Evolutionary conservation across 495 filamentous ascomycete species (phyloP).

Genomic region (Aspergillus steynii): DNA sequence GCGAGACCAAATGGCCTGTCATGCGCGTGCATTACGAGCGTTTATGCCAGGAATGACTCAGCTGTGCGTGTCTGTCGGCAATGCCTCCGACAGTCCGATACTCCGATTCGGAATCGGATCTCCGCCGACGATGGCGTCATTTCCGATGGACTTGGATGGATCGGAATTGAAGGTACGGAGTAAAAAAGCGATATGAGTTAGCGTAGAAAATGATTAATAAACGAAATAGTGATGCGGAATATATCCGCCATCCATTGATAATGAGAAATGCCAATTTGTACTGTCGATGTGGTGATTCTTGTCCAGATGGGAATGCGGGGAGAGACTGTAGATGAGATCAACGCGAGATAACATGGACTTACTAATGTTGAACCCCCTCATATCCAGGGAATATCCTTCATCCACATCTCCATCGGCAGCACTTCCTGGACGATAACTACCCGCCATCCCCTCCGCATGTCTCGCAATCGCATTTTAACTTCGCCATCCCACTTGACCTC

Average conservation of each 20-base stretch:
- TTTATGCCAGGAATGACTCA: too few relatives aligned
- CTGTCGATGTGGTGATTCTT: too few relatives aligned
- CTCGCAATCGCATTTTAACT: neutral
- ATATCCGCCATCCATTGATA: too few relatives aligned
- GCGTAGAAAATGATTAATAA: neutral
- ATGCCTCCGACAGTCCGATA: too few relatives aligned
- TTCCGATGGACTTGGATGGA: neutral
- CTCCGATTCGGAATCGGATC: neutral
- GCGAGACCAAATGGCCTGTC: too few relatives aligned
- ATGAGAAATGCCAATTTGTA: too few relatives aligned
- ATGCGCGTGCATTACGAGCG: too few relatives aligned
- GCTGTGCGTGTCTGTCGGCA: too few relatives aligned
- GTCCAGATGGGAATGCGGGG: too few relatives aligned
- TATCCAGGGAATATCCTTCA: neutral
- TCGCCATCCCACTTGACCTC: neutral
- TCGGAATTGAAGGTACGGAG: neutral
- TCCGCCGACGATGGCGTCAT: conserved; percentile 11
- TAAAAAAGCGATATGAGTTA: too few relatives aligned
- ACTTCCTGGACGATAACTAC: neutral
- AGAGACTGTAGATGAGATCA: neutral
- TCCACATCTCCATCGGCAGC: neutral
- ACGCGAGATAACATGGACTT: neutral
- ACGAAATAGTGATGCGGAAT: neutral
- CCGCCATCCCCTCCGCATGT: conserved; percentile 8
- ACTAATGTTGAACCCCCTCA: neutral